A percentile compares a stretch with the other conserved stretches of the same genome.
phyloP scores from a whole-genome alignment of 2,329 filamentous ascomycete species.

The Epichloe bromicola region DNA sequence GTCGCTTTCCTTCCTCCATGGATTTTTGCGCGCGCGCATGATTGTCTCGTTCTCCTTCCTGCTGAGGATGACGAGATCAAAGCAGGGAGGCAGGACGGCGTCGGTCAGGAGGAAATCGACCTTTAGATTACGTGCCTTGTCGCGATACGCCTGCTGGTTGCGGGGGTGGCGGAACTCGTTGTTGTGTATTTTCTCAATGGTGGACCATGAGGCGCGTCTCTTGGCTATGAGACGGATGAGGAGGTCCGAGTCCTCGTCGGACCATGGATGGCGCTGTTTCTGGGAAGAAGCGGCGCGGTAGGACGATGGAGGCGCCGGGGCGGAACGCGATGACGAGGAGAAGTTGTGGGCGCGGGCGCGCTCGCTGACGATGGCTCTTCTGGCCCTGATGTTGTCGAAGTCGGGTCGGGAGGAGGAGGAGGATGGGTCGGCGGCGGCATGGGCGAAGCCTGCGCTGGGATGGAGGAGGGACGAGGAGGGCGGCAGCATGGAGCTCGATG shows the following conservation, averaged over 20 bases:
- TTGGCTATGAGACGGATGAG: slow-evolving; percentile 30
- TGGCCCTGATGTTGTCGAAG: neutral
- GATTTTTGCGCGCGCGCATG: slow-evolving; percentile 32
- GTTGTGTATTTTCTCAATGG: slow-evolving; percentile 18
- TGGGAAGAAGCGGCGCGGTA: neutral
- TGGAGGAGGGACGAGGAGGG: slow-evolving; percentile 8
- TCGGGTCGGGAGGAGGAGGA: neutral
- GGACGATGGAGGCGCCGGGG: neutral
- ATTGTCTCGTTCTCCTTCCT: slow-evolving; percentile 35
- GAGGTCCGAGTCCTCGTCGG: slow-evolving; percentile 23
- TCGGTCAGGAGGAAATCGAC: slow-evolving; percentile 36
- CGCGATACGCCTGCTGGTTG: slow-evolving; percentile 42
- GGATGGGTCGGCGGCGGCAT: neutral
- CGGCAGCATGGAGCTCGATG: slow-evolving; percentile 11
- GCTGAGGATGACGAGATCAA: slow-evolving; percentile 36
- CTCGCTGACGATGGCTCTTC: neutral
- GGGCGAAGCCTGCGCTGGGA: neutral
- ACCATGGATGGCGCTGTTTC: slow-evolving; percentile 27
- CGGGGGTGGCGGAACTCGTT: slow-evolving; percentile 29
- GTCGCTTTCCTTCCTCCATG: slow-evolving; percentile 33
- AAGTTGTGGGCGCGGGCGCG: neutral
- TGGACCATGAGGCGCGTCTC: slow-evolving; percentile 17
- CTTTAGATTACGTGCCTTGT: slow-evolving; percentile 46
- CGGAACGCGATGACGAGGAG: neutral
- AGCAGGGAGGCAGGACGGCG: slow-evolving; percentile 29